Conservation (phyloP, 1,284 basidiomycete genomes). For the Laetiporus sulphureus region DNA sequence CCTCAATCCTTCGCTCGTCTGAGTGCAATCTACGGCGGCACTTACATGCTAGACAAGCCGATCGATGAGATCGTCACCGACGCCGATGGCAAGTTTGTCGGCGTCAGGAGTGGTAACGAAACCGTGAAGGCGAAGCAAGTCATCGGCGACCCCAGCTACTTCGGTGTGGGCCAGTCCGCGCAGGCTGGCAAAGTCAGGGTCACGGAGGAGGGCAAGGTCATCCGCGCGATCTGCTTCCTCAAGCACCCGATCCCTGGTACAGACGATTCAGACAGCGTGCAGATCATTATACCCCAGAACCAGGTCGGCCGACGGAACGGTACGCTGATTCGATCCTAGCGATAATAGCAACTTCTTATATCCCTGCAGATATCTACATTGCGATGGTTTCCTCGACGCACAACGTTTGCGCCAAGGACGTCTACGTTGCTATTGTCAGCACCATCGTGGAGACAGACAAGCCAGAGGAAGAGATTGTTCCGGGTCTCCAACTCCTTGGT, state of each 20-base stretch:
- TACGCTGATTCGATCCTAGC: conserved; percentile 41
- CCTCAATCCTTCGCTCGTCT: conserved; percentile 98
- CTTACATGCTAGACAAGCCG: conserved; percentile 99
- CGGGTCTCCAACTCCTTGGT: conserved; percentile 90
- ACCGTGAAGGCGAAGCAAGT: conserved; percentile 97
- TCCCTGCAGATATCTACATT: conserved; percentile 88
- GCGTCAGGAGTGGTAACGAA: conserved; percentile 87
- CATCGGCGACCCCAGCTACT: conserved; percentile 98
- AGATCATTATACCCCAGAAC: conserved; percentile 99
- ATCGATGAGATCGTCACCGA: conserved; percentile 91
- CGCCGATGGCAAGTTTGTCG: conserved; percentile 84
- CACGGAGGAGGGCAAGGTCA: conserved; percentile 90
- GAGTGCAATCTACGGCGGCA: conserved; percentile 98
- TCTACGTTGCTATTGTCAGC: conserved; percentile 96
- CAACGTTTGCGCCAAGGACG: conserved; percentile 93
- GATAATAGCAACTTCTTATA: neutral
- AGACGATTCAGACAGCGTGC: conserved; percentile 90
- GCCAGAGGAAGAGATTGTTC: conserved; percentile 89
- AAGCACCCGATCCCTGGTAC: conserved; percentile 99
- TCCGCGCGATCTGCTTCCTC: conserved; percentile 96
- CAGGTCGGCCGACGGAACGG: conserved; percentile 94
- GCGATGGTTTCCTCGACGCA: conserved; percentile 96
- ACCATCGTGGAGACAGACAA: conserved; percentile 95
- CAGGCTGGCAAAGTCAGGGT: conserved; percentile 82
- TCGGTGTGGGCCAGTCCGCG: conserved; percentile 61